phyloP scores from a whole-genome alignment of 164 flowering plant species.

The Umbilicus rupestris region DNA sequence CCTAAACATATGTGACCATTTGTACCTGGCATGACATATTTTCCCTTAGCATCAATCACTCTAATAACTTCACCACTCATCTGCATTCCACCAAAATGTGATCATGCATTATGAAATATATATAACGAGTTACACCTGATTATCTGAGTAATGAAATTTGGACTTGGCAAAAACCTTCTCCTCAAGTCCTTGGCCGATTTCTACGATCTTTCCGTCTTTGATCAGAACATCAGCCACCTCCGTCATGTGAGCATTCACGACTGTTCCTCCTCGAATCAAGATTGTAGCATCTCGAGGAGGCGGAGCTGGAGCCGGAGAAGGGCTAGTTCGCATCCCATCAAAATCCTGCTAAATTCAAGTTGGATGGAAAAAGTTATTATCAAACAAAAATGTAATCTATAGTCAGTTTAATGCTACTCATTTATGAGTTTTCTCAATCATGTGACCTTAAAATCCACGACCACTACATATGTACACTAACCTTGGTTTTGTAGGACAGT shows the following conservation, averaged over 20 bases:
- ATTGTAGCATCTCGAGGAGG: neutral
- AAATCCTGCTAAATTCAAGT: too few species aligned
- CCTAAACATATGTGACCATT: neutral
- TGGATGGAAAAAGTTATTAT: too few species aligned
- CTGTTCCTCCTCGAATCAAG: too few species aligned
- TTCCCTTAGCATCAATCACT: slow-evolving; percentile 81
- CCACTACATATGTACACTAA: too few species aligned
- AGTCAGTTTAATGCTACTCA: too few species aligned
- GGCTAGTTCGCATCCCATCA: too few species aligned
- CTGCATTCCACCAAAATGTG: slow-evolving; percentile 22
- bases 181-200: neutral
- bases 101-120: neutral
- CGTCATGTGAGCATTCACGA: neutral
- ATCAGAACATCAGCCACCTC: slow-evolving; percentile 25
- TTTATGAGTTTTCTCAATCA: too few species aligned
- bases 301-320: slow-evolving; percentile 27
- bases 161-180: neutral
- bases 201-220: neutral
- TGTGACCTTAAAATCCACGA: too few species aligned
- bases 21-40: slow-evolving; percentile 96
- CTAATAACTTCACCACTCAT: slow-evolving; percentile 51
- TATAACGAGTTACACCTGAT: too few species aligned
- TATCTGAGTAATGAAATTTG: too few species aligned
- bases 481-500: too few species aligned
- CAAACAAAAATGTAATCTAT: too few species aligned